Evolutionary conservation across 768 basidiomycete species (phyloP).

Genomic region (Suillus subalutaceus): DNA sequence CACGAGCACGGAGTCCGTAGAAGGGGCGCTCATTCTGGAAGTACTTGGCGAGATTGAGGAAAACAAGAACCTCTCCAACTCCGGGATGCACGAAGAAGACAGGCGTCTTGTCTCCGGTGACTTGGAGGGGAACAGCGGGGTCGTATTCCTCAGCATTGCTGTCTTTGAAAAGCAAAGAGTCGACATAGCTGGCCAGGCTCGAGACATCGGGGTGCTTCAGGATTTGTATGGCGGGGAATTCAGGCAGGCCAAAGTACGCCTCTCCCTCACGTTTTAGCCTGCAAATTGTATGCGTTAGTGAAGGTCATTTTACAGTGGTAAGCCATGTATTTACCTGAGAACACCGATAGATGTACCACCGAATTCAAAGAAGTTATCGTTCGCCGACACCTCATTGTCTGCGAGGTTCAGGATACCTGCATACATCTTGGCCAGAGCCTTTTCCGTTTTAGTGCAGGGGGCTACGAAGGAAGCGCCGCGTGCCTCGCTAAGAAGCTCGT

Average conservation of each 20-base stretch:
- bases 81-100: slow-evolving; percentile 48
- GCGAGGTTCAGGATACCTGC: slow-evolving; percentile 34
- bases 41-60: slow-evolving; percentile 44
- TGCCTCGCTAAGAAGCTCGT: slow-evolving; percentile 25
- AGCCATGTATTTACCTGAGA: slow-evolving; percentile 18
- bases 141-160: slow-evolving; percentile 33
- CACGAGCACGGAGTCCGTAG: slow-evolving; percentile 42
- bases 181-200: slow-evolving; percentile 33
- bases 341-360: slow-evolving; percentile 46
- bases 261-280: slow-evolving; percentile 33
- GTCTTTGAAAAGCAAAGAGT: slow-evolving; percentile 28
- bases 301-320: background rate
- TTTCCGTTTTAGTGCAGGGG: slow-evolving; percentile 30
- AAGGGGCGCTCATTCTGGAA: slow-evolving; percentile 42
- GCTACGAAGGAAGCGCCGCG: slow-evolving; percentile 26
- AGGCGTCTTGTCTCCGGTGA: slow-evolving; percentile 42
- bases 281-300: background rate
- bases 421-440: slow-evolving; percentile 32
- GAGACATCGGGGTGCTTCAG: slow-evolving; percentile 36
- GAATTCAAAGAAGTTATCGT: slow-evolving; percentile 43
- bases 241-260: slow-evolving; percentile 28
- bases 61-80: slow-evolving; percentile 43
- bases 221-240: slow-evolving; percentile 42
- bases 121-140: slow-evolving; percentile 43
- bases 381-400: slow-evolving; percentile 24